phyloP scores from a whole-genome alignment of 108 stramenopile genomes.

The Nannochloropsis granulata region DNA sequence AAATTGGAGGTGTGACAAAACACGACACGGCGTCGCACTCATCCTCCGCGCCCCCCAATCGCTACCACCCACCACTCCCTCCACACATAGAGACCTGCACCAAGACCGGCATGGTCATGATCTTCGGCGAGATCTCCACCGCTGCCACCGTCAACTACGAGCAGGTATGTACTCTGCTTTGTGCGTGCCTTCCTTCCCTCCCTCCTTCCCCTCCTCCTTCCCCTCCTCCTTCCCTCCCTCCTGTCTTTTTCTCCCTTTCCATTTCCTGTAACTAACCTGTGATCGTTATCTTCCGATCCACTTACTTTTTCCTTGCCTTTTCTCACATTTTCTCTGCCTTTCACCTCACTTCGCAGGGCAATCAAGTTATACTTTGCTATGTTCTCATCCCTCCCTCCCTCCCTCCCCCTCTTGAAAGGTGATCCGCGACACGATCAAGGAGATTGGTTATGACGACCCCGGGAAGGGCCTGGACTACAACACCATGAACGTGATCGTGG shows the following conservation, averaged over 20 bases:
- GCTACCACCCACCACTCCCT: not conserved
- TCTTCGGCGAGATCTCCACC: slow-evolving; percentile 94
- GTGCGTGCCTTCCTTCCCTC: not conserved
- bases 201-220: not conserved
- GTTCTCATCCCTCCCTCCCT: not conserved
- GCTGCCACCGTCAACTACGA: slow-evolving; percentile 90
- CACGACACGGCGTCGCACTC: no score
- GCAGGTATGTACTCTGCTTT: slow-evolving; percentile 28
- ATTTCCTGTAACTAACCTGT: not conserved
- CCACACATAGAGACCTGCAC: slow-evolving; percentile 60
- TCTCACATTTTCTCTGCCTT: no score
- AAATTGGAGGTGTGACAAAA: no score
- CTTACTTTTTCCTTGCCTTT: no score
- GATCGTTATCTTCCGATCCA: no score
- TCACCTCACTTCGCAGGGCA: no score
- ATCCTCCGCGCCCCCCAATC: not conserved
- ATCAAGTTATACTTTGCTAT: not conserved
- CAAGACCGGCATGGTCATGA: slow-evolving; percentile 95
- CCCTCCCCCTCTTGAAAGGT: slow-evolving; percentile 12
- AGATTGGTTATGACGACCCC: slow-evolving; percentile 70
- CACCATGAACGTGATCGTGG: slow-evolving; percentile 91
- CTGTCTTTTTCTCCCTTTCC: not conserved
- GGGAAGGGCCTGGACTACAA: slow-evolving; percentile 94
- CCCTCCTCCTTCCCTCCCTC: not conserved
- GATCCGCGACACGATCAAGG: slow-evolving; percentile 84